Base-by-base conservation (phyloP, 208 protist genomes). In the Herpetomonas samuelpessoai region DNA sequence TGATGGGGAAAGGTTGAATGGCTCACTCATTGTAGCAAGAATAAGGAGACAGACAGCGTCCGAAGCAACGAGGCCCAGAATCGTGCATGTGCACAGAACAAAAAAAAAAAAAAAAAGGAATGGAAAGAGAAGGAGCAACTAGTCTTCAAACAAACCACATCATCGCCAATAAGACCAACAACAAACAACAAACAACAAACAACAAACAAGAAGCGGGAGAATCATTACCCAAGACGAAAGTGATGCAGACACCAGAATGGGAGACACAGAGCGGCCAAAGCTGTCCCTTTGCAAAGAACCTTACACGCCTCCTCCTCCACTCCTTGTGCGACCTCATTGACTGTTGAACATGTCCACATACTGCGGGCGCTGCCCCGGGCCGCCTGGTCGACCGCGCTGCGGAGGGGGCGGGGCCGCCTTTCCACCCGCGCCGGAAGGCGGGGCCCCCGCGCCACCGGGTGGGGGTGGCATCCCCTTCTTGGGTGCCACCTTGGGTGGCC, bases 281-380 rank as follows among this genome's bases (percentile, higher is more conserved):
- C n/a, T n/a, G n/a, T n/a, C n/a, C n/a, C n/a, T n/a, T n/a, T n/a
- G n/a, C n/a, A n/a, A n/a, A n/a, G n/a, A n/a, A n/a, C n/a, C n/a
- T n/a, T n/a, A n/a, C n/a, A n/a, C n/a, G n/a, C n/a, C n/a, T n/a
- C n/a, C n/a, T n/a, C n/a, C n/a, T n/a, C n/a, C n/a, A n/a, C n/a
- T n/a, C n/a, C n/a, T n/a, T n/a, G n/a, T n/a, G n/a, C n/a, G n/a
- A n/a, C 41, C 12, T 70, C 46, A 50, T 51, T 14, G 24, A 46
- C 29, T 83, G 61, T 89, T 92, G 58, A 92, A 90, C 74, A 83
- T 83, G 48, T 93, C 83, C n/a, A 88, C 83, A 56, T 93, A 93
- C 64, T 88, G 81, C 57, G 76, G 69, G 9, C 74, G 67, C 7
- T 61, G 57, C 31, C 29, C 64, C 12, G 50, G 57, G 19, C 57